These are phyloP conservation scores for Penicillium turbatum DNA, from an alignment of 495 filamentous ascomycete species.

Conservation along the genomic window DNA sequence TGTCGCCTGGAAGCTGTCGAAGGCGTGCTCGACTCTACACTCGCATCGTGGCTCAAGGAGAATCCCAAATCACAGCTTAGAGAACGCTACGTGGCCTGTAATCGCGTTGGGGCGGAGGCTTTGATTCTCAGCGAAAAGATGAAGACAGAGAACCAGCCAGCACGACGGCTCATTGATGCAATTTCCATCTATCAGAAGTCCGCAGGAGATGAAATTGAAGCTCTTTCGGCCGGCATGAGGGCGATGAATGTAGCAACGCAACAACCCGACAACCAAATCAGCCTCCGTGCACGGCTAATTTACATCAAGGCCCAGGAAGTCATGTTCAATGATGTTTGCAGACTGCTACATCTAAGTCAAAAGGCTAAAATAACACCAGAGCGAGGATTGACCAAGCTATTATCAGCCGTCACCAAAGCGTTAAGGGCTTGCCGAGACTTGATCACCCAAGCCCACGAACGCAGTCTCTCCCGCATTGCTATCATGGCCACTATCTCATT, in stretches of 20 bases:
- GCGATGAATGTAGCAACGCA: not conserved
- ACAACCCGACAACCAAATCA: conserved; percentile 9
- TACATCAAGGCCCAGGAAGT: not conserved
- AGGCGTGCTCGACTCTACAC: not conserved
- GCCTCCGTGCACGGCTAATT: conserved; percentile 8
- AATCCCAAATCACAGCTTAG: too few relatives aligned
- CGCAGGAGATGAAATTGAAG: not conserved
- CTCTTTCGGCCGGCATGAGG: not conserved
- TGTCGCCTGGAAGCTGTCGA: conserved; percentile 6
- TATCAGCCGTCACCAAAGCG: too few relatives aligned
- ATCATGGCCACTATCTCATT: conserved; percentile 11
- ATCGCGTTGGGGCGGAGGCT: not conserved
- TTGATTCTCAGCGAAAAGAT: conserved; percentile 1
- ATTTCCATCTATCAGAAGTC: conserved; percentile 1
- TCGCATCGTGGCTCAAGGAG: not conserved
- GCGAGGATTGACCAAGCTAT: too few relatives aligned
- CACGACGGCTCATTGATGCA: conserved; percentile 11
- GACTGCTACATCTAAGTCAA: too few relatives aligned
- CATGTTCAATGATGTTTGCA: not conserved
- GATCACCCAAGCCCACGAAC: conserved; percentile 7
- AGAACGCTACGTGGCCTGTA: not conserved
- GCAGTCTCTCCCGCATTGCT: conserved; percentile 8
- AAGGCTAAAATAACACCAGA: too few relatives aligned
- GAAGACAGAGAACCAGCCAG: conserved; percentile 10
- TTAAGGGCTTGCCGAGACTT: conserved; percentile 5